These are phyloP conservation scores for Tolypocladium ophioglossoides DNA, from an alignment of 2,329 filamentous ascomycete species.

Conservation along the genomic window DNA sequence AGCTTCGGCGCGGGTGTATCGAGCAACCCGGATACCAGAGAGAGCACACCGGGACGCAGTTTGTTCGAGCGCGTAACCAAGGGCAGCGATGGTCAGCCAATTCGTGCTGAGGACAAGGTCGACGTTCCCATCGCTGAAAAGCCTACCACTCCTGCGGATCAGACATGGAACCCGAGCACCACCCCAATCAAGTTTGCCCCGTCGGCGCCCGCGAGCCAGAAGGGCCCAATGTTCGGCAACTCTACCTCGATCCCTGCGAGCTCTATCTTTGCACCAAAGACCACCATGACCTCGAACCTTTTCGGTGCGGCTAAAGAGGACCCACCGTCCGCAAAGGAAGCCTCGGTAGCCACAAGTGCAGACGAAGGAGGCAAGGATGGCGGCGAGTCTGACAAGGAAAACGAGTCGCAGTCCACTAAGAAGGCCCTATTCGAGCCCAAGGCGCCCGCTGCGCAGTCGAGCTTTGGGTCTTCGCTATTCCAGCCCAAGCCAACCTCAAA, in stretches of 20 bases:
- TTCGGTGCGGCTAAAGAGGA: conserved; percentile 25
- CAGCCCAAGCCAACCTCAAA: conserved; percentile 17
- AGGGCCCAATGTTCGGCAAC: conserved; percentile 21
- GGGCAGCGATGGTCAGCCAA: conserved; percentile 37
- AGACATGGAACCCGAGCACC: conserved; percentile 33
- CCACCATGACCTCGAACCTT: conserved; percentile 19
- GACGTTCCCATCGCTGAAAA: conserved; percentile 12
- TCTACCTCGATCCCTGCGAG: conserved; percentile 16
- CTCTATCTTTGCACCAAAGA: conserved; percentile 26
- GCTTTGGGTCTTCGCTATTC: conserved; percentile 20
- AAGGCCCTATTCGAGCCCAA: conserved; percentile 22
- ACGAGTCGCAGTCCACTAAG: conserved; percentile 25
- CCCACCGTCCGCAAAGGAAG: conserved; percentile 15
- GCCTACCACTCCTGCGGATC: conserved; percentile 20
- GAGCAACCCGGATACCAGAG: conserved; percentile 30
- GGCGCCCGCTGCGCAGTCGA: conserved; percentile 16
- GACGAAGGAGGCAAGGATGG: conserved; percentile 21
- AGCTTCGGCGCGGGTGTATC: conserved; percentile 16
- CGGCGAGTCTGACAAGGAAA: conserved; percentile 34
- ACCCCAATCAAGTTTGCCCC: conserved; percentile 45
- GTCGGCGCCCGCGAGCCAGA: conserved; percentile 15
- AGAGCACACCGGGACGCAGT: conserved; percentile 36
- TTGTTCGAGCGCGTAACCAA: conserved; percentile 46
- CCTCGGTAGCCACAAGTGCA: conserved; percentile 10
- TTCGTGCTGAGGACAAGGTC: conserved; percentile 24